Evolutionary conservation across 169 alveolate genomes (phyloP).

Genomic region (Cryptosporidium meleagridis): DNA sequence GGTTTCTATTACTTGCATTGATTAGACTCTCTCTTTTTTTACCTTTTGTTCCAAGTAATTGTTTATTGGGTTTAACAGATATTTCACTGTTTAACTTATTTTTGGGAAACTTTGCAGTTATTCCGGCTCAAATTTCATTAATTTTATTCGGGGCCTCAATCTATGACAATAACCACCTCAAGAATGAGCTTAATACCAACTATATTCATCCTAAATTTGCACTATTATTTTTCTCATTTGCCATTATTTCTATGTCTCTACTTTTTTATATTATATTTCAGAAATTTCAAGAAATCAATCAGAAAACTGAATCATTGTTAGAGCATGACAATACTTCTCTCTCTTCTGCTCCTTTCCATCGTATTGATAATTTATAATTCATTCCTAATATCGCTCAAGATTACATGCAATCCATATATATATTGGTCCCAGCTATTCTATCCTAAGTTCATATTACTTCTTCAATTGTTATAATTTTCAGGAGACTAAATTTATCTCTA

Average conservation of each 20-base stretch:
- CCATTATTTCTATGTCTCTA: neutral
- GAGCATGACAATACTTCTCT: neutral
- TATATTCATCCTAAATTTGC: constrained; percentile 11
- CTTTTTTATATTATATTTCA: constrained; percentile 8
- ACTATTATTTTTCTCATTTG: neutral
- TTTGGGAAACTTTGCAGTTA: constrained; percentile 38
- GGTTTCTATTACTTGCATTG: neutral
- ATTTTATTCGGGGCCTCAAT: constrained; percentile 15
- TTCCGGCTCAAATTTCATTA: constrained; percentile 18
- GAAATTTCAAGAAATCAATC: neutral
- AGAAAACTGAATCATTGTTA: neutral
- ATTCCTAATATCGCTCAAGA: neutral
- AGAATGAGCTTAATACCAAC: neutral
- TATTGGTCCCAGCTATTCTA: neutral
- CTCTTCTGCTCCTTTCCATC: neutral
- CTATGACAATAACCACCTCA: neutral
- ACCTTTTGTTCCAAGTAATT: constrained; percentile 41
- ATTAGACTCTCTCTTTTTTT: constrained; percentile 36
- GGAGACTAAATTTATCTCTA: too few relatives aligned
- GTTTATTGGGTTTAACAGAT: constrained; percentile 51
- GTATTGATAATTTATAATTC: neutral
- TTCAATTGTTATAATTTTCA: too few relatives aligned
- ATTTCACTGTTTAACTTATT: neutral
- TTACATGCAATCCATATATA: neutral
- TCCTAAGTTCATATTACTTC: too few relatives aligned